Percentiles rank a stretch among this genome's conserved stretches.
These are phyloP conservation scores for Quercus robur DNA, from an alignment of 306 rosid species.

Conservation along the genomic window DNA sequence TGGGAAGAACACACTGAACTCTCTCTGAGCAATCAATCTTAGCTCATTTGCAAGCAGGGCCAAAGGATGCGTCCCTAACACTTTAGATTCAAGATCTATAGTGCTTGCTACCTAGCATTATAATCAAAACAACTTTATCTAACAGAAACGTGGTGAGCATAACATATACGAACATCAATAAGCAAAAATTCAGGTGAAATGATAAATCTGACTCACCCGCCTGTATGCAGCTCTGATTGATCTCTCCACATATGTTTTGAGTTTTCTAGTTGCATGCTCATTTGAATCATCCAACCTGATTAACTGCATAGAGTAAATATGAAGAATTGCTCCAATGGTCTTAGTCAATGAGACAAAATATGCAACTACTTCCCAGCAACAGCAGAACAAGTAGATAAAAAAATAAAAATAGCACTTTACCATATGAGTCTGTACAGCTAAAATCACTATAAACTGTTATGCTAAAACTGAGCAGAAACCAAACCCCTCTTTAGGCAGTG, in stretches of 20 bases:
- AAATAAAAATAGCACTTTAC: background rate
- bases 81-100: conserved; percentile 34
- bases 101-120: conserved; percentile 36
- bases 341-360: background rate
- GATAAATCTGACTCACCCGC: conserved; percentile 27
- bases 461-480: background rate
- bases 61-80: conserved; percentile 43
- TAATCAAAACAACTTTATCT: conserved; percentile 1
- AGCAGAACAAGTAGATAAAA: background rate
- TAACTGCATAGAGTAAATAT: conserved; percentile 24
- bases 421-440: background rate
- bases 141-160: background rate
- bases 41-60: conserved; percentile 51
- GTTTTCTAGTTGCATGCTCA: conserved; percentile 21
- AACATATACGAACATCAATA: background rate
- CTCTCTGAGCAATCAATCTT: conserved; percentile 46
- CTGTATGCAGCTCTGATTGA: conserved; percentile 39
- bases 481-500: background rate
- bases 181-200: background rate
- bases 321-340: background rate
- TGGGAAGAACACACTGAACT: conserved; percentile 41
- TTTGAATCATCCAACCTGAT: conserved; percentile 25
- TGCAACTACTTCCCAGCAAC: background rate
- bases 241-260: conserved; percentile 45
- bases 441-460: background rate